phyloP scores from a whole-genome alignment of 495 filamentous ascomycete species.

The Penicillium subrubescens region DNA sequence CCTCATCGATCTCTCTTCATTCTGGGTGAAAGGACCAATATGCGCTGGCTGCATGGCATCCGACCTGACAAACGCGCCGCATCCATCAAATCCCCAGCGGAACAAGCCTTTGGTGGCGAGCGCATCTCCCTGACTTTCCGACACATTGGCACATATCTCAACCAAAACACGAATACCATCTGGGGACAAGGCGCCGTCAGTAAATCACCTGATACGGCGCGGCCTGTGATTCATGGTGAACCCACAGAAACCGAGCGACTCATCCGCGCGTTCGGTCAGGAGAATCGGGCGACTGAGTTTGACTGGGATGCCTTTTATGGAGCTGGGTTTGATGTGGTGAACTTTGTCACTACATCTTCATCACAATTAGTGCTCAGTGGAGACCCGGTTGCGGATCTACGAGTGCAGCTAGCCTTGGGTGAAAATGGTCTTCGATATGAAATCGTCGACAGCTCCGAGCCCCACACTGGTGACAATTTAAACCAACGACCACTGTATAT shows the following conservation, averaged over 20 bases:
- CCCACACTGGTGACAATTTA: not conserved
- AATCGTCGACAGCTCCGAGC: constrained; percentile 17
- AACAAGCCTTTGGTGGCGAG: constrained; percentile 70
- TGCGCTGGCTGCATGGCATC: constrained; percentile 87
- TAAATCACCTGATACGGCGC: constrained; percentile 62
- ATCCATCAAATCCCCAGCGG: constrained; percentile 64
- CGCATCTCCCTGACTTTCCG: constrained; percentile 94
- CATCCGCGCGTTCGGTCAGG: constrained; percentile 77
- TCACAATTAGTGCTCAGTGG: constrained; percentile 55
- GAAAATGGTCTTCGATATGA: constrained; percentile 62
- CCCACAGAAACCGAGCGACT: constrained; percentile 65
- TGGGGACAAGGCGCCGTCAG: constrained; percentile 88
- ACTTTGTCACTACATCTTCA: constrained; percentile 58
- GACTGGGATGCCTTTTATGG: constrained; percentile 83
- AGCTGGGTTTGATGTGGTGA: constrained; percentile 82
- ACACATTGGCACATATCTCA: constrained; percentile 81
- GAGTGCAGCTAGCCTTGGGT: constrained; percentile 57
- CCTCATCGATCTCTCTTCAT: constrained; percentile 89
- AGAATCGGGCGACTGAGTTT: constrained; percentile 76
- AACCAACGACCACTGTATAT: constrained; percentile 30
- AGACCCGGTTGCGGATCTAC: constrained; percentile 57
- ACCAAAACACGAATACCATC: constrained; percentile 62
- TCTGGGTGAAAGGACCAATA: constrained; percentile 80
- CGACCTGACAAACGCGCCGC: constrained; percentile 76
- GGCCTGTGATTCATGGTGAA: constrained; percentile 68